Conservation (phyloP, 2,329 filamentous ascomycete genomes). For the Coleophoma eucalyptorum region DNA sequence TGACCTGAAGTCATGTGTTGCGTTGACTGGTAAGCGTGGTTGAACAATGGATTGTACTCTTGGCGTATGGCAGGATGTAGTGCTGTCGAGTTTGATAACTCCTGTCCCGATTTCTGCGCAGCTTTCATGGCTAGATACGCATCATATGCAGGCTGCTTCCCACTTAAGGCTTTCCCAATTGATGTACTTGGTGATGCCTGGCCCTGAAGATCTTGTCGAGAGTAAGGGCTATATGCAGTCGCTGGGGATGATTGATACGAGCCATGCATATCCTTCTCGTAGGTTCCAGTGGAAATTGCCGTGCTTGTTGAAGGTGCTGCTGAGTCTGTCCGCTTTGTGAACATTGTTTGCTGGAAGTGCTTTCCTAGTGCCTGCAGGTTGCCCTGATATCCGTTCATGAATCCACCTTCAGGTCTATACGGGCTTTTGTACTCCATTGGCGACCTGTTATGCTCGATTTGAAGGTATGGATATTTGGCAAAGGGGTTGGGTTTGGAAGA, state of each 20-base stretch:
- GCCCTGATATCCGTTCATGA: conserved; percentile 58
- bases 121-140: conserved; percentile 6
- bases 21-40: conserved; percentile 14
- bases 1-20: too few relatives aligned
- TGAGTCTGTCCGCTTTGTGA: conserved; percentile 9
- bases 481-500: conserved; percentile 19
- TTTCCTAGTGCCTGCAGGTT: conserved; percentile 12
- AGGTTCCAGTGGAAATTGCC: conserved; percentile 8
- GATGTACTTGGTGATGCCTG: too few relatives aligned
- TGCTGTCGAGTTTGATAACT: conserved; percentile 18
- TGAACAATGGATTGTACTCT: conserved; percentile 22
- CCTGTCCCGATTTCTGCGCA: conserved; percentile 13
- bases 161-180: too few relatives aligned
- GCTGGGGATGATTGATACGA: conserved; percentile 3
- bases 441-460: conserved; percentile 56
- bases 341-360: conserved; percentile 24
- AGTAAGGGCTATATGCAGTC: conserved; percentile 2
- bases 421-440: conserved; percentile 55
- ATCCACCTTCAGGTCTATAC: conserved; percentile 51
- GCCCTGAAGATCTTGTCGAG: neutral
- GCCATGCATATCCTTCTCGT: conserved; percentile 7
- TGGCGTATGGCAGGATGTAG: conserved; percentile 35
- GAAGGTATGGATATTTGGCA: conserved; percentile 45
- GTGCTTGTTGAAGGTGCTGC: conserved; percentile 4
- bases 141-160: neutral